These are phyloP conservation scores for Penicillium sclerotigenum DNA, from an alignment of 2,329 filamentous ascomycete genomes.

Conservation along the genomic window DNA sequence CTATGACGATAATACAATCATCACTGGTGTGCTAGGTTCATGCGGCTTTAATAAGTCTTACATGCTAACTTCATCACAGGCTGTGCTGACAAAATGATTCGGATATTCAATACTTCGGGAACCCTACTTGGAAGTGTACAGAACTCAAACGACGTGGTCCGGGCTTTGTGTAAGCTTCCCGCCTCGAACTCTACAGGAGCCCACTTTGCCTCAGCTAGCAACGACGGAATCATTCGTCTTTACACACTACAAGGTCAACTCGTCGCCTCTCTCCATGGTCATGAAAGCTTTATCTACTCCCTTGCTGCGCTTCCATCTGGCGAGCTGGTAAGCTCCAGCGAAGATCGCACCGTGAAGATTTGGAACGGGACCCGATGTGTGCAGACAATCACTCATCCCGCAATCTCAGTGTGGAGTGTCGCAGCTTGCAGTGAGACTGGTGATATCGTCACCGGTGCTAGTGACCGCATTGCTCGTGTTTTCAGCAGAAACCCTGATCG, in stretches of 20 bases:
- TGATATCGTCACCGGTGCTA: constrained; percentile 91
- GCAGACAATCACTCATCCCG: constrained; percentile 95
- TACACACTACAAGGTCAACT: constrained; percentile 80
- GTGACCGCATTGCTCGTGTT: constrained; percentile 78
- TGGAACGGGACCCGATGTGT: constrained; percentile 82
- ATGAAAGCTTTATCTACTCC: constrained; percentile 93
- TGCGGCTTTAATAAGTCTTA: not conserved
- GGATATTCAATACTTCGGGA: constrained; percentile 69
- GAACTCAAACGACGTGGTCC: constrained; percentile 76
- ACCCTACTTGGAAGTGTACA: constrained; percentile 63
- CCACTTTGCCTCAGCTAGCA: constrained; percentile 91
- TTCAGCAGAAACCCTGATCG: constrained; percentile 73
- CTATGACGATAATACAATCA: constrained; percentile 72
- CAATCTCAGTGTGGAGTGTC: constrained; percentile 93
- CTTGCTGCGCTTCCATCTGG: constrained; percentile 74
- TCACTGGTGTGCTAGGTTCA: constrained; percentile 57
- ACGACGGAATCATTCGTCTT: constrained; percentile 82
- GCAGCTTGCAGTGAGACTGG: constrained; percentile 78
- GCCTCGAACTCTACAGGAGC: constrained; percentile 73
- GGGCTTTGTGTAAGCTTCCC: constrained; percentile 82
- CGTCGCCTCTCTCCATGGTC: constrained; percentile 75
- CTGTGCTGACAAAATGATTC: constrained; percentile 84
- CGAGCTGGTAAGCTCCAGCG: constrained; percentile 84
- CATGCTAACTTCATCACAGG: constrained; percentile 45
- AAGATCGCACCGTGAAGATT: constrained; percentile 88